phyloP scores from a whole-genome alignment of 257 asterid species.

The Verbena officinalis region DNA sequence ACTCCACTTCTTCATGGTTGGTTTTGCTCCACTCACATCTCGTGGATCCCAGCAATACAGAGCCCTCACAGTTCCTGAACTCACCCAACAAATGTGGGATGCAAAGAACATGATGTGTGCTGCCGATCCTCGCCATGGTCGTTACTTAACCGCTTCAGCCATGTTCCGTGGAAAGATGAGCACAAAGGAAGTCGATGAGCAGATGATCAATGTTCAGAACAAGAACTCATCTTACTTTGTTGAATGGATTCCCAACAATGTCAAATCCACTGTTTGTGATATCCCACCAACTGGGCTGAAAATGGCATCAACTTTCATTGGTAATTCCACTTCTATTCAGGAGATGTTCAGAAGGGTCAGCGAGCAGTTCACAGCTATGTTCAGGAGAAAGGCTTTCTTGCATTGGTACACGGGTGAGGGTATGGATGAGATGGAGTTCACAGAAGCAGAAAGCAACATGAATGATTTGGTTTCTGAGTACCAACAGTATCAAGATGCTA shows the following conservation, averaged over 20 bases:
- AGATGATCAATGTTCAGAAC: constrained; percentile 70
- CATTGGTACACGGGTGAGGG: constrained; percentile 78
- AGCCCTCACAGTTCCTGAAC: constrained; percentile 78
- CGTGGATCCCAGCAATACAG: constrained; percentile 85
- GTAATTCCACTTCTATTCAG: constrained; percentile 68
- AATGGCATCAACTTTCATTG: constrained; percentile 73
- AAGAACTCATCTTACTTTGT: constrained; percentile 69
- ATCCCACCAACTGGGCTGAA: constrained; percentile 70
- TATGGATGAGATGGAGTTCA: constrained; percentile 73
- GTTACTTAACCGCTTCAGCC: constrained; percentile 65
- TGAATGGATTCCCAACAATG: constrained; percentile 76
- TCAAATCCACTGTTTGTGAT: constrained; percentile 71
- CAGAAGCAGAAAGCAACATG: constrained; percentile 81
- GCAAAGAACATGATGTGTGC: constrained; percentile 85
- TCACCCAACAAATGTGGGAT: constrained; percentile 88
- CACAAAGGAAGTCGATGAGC: constrained; percentile 70
- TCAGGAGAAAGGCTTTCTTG: constrained; percentile 70
- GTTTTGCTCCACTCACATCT: constrained; percentile 87
- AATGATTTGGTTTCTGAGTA: constrained; percentile 79
- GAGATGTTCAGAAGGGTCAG: constrained; percentile 70
- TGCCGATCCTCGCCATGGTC: constrained; percentile 76
- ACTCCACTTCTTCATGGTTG: constrained; percentile 80
- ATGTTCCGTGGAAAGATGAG: constrained; percentile 75
- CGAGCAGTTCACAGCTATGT: constrained; percentile 75
- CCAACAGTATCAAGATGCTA: constrained; percentile 79